Conservation (phyloP, 441 rosid genomes). For the Geranium incanum region DNA sequence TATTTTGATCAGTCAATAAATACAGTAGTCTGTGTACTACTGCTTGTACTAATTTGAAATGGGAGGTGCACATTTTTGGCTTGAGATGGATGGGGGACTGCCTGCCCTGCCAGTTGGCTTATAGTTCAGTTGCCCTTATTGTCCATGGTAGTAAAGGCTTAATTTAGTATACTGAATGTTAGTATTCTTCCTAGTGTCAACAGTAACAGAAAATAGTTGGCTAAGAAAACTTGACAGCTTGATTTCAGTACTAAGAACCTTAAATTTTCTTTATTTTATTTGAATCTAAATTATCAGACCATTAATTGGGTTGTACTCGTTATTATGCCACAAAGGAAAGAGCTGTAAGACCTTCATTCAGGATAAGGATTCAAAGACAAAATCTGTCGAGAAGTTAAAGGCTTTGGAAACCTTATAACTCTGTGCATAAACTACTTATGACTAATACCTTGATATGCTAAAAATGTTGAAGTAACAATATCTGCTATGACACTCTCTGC, state of each 20-base stretch:
- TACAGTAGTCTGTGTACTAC: no score
- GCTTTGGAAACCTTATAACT: no score
- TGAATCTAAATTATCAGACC: neutral
- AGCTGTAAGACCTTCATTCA: neutral
- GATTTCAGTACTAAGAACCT: no score
- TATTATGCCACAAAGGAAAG: neutral
- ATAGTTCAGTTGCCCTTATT: neutral
- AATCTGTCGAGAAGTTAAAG: no score
- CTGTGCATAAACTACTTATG: no score
- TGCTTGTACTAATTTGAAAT: neutral
- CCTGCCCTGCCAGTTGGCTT: neutral
- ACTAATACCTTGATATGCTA: no score
- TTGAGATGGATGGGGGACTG: neutral
- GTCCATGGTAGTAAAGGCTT: neutral
- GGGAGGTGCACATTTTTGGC: neutral
- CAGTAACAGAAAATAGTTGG: no score
- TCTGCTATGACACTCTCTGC: no score
- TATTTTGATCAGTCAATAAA: neutral
- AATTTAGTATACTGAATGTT: no score
- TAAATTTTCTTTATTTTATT: neutral
- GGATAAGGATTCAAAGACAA: neutral
- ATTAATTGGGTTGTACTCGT: neutral
- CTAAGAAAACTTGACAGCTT: no score
- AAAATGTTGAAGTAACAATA: no score
- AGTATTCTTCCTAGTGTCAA: no score